phyloP scores from a whole-genome alignment of 1,139 yeast species.

The Protomyces gravidus region DNA sequence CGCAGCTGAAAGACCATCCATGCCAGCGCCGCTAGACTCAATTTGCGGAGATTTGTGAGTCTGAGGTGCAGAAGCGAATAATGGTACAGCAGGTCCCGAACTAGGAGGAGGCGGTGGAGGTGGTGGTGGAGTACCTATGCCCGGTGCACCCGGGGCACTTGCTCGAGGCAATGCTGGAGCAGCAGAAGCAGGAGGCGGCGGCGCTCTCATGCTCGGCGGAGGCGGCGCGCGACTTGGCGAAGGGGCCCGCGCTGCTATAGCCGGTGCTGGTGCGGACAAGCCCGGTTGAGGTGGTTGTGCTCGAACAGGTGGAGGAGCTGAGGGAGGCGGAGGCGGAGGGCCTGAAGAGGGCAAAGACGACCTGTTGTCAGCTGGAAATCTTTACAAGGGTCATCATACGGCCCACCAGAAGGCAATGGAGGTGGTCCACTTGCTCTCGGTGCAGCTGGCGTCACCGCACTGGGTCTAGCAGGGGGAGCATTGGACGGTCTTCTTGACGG shows the following conservation, averaged over 20 bases:
- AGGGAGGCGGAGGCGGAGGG: slow-evolving; percentile 33
- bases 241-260: slow-evolving; percentile 34
- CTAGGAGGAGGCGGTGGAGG: not conserved
- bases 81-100: not conserved
- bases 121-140: not conserved
- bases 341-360: slow-evolving; percentile 32
- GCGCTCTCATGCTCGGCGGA: slow-evolving; percentile 14
- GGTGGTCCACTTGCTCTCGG: slow-evolving; percentile 35
- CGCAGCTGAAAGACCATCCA: slow-evolving; percentile 8
- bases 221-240: slow-evolving; percentile 35
- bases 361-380: slow-evolving; percentile 31
- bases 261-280: slow-evolving; percentile 34
- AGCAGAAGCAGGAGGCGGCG: not conserved
- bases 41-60: not conserved
- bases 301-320: slow-evolving; percentile 34
- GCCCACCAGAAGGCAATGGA: slow-evolving; percentile 34
- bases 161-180: not conserved
- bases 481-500: slow-evolving; percentile 31
- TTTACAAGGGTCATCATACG: slow-evolving; percentile 32
- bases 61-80: not conserved
- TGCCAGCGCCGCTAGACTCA: not conserved
- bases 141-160: not conserved
- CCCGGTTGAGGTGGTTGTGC: slow-evolving; percentile 32
- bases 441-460: slow-evolving; percentile 33
- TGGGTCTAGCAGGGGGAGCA: not conserved